Evolutionary conservation across 345 rosid species (phyloP).

Genomic region (Ricinus communis): DNA sequence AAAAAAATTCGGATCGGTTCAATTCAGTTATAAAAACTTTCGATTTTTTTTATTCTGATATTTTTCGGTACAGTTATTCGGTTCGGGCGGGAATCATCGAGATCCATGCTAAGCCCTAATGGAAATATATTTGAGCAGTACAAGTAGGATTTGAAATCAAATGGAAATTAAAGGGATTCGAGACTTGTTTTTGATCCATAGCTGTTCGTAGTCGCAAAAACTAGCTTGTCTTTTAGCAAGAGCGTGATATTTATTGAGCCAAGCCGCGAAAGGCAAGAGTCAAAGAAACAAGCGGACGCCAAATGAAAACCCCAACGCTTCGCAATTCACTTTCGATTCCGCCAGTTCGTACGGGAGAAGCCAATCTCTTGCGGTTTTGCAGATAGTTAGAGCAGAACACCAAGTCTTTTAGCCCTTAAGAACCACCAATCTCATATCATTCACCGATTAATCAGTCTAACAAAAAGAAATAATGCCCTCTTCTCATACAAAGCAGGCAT

Average conservation of each 20-base stretch:
- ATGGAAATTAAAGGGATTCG: too few relatives aligned
- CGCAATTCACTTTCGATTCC: constrained; percentile 4
- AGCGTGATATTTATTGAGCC: neutral
- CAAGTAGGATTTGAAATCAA: too few relatives aligned
- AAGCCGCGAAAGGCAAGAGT: constrained; percentile 1
- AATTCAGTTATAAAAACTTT: too few relatives aligned
- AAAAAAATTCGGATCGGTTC: too few relatives aligned
- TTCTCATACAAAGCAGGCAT: too few relatives aligned
- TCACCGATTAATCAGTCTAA: neutral
- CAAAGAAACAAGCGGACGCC: constrained; percentile 9
- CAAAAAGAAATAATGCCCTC: neutral
- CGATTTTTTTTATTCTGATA: too few relatives aligned
- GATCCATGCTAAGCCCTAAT: too few relatives aligned
- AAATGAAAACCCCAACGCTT: neutral
- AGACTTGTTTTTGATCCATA: too few relatives aligned
- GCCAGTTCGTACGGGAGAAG: neutral
- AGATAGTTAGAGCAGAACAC: neutral
- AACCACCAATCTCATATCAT: neutral
- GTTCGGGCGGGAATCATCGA: too few relatives aligned
- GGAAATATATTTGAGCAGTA: too few relatives aligned
- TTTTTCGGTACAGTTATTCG: too few relatives aligned
- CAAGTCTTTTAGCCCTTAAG: neutral
- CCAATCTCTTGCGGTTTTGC: neutral
- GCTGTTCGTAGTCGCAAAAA: too few relatives aligned
- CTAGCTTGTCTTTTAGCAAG: neutral